A percentile compares a stretch with the other conserved stretches of the same genome.
phyloP scores from a whole-genome alignment of 208 protist species.

The Trypanosoma mega region DNA sequence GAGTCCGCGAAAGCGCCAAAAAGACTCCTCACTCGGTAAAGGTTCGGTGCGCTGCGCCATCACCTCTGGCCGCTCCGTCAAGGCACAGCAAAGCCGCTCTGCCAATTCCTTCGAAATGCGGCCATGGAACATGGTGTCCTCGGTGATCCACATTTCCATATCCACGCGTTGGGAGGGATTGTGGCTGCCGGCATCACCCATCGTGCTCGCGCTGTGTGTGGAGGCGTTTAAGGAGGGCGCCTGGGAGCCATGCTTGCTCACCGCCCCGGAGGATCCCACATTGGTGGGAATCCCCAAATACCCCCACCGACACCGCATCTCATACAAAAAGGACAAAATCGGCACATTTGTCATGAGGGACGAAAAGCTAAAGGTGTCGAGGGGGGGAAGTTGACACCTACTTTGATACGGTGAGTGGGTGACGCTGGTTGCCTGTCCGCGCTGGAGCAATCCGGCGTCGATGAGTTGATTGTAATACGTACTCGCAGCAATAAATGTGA shows the following conservation, averaged over 20 bases:
- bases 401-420: background rate
- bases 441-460: slow-evolving; percentile 61
- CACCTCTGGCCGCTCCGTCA: slow-evolving; percentile 69
- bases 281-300: slow-evolving; percentile 56
- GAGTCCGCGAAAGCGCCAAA: slow-evolving; percentile 82
- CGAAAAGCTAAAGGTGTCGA: slow-evolving; percentile 90
- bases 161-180: slow-evolving; percentile 17
- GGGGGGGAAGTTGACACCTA: slow-evolving; percentile 43
- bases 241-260: slow-evolving; percentile 15
- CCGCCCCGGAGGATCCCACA: slow-evolving; percentile 27
- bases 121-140: slow-evolving; percentile 76
- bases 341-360: slow-evolving; percentile 84
- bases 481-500: slow-evolving; percentile 73
- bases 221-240: slow-evolving; percentile 7
- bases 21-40: slow-evolving; percentile 52
- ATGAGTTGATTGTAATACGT: slow-evolving; percentile 84
- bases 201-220: slow-evolving; percentile 7
- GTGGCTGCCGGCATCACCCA: slow-evolving; percentile 18
- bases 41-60: slow-evolving; percentile 52
- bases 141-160: slow-evolving; percentile 87
- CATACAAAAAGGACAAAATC: slow-evolving; percentile 80
- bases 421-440: background rate
- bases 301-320: slow-evolving; percentile 82
- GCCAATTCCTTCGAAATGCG: slow-evolving; percentile 65
- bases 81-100: slow-evolving; percentile 63